Evolutionary conservation across 208 protist species (phyloP).

Genomic region (Naegleria fowleri): DNA sequence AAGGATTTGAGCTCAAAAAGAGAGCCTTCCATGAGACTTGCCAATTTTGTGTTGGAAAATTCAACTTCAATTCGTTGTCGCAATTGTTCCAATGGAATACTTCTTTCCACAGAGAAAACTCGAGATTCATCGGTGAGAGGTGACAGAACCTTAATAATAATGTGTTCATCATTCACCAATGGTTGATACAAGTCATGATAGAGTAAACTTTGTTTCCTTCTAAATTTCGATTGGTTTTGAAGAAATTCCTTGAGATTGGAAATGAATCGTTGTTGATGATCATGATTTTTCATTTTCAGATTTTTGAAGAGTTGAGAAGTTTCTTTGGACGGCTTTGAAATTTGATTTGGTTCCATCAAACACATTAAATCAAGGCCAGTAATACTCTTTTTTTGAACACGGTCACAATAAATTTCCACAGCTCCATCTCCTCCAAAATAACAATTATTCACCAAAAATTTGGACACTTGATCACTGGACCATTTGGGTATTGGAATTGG

Average conservation of each 20-base stretch:
- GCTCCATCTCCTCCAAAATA: neutral
- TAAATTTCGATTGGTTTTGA: neutral
- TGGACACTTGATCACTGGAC: neutral
- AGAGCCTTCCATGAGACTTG: neutral
- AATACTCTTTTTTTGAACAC: neutral
- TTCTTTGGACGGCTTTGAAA: neutral
- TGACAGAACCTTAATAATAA: neutral
- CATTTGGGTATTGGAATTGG: neutral
- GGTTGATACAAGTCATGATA: neutral
- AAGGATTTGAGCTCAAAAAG: neutral
- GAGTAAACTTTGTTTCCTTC: neutral
- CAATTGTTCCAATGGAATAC: neutral
- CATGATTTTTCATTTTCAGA: neutral
- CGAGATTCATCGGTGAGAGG: neutral
- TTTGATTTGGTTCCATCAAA: neutral
- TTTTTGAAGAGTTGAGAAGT: neutral
- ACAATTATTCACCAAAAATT: neutral
- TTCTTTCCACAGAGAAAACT: neutral
- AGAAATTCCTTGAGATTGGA: neutral
- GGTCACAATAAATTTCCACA: neutral
- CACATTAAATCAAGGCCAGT: neutral
- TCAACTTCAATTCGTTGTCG: neutral
- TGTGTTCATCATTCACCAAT: neutral
- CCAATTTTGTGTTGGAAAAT: neutral
- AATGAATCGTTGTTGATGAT: neutral